Evolutionary conservation across 108 stramenopile species (phyloP), one percentile per base, ranked within the genome.

Genomic region (Fragilaria crotonensis): DNA sequence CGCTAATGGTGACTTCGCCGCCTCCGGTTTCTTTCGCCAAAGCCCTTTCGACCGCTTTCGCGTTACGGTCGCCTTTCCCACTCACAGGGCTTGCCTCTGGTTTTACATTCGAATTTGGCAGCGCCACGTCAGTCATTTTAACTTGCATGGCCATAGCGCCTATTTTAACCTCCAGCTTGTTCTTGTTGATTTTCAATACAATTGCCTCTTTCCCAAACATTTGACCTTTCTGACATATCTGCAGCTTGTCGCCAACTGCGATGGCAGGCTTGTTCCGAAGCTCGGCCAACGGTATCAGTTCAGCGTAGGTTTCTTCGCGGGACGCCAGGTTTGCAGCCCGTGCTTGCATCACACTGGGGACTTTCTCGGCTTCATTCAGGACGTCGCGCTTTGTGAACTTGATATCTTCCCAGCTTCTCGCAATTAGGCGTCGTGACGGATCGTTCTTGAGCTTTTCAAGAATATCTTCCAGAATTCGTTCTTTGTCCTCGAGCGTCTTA

Each of bases 361-460:
- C 52, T 59, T 79, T 76, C 51, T 89, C 87, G 29, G 85, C 87
- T 56, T 87, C 87, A 17, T 63, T 63, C 33, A 93, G 52, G 21
- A 75, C 87, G 57, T 90, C 87, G 36, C 90, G 60, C 57, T 89
- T 87, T 0, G 89, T 80, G 62, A 85, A 84, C 46, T 82, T 83
- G 61, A 93, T 89, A 32, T 93, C 75, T 17, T 83, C 83, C 85
- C 91, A 91, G 57, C 87, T 95, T 46, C 81, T 87, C 14, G 89
- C 88, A 28, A 93, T 65, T 14, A 93, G 67, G 66, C 83, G 83
- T 17, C 83, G 81, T 0, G 86, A 81, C 23, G 86, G 87, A 64
- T 87, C 83, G 9, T 66, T 61, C 58, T 90, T 91, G 4, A 89
- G 76, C 57, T 78, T 84, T 45, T 80, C 72, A 2, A 93, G 55